phyloP scores from a whole-genome alignment of 2,329 filamentous ascomycete species.

The Ophiocordyceps camponoti-saundersi region DNA sequence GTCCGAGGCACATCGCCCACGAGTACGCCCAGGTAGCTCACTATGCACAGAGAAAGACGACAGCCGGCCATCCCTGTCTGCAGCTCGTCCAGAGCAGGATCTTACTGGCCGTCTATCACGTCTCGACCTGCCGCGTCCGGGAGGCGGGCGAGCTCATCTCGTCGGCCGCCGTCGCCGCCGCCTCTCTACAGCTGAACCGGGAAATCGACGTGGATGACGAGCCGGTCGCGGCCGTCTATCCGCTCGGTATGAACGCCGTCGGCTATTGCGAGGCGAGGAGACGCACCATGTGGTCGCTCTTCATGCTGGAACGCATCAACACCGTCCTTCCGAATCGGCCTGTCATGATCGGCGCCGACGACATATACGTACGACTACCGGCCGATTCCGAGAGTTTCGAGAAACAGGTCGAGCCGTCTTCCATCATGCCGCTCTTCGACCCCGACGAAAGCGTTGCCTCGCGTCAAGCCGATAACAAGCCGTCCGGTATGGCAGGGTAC shows the following conservation, averaged over 20 bases:
- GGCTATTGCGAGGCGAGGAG: conserved; percentile 50
- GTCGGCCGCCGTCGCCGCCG: conserved; percentile 41
- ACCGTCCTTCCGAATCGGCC: conserved; percentile 36
- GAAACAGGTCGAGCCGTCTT: conserved; percentile 32
- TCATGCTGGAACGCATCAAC: conserved; percentile 51
- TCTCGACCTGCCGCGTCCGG: conserved; percentile 39
- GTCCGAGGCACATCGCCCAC: conserved; percentile 17
- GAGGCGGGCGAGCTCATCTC: conserved; percentile 49
- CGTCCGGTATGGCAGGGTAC: conserved; percentile 37
- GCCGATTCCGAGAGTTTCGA: conserved; percentile 45
- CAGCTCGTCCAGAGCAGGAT: conserved; percentile 51
- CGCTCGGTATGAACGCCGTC: conserved; percentile 38
- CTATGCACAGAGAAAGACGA: conserved; percentile 25
- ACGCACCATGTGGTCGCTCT: conserved; percentile 56
- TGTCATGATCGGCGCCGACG: conserved; percentile 41
- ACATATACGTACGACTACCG: conserved; percentile 51
- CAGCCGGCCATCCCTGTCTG: conserved; percentile 18
- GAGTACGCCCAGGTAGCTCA: conserved; percentile 34
- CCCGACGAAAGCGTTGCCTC: conserved; percentile 16
- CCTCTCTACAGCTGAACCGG: conserved; percentile 43
- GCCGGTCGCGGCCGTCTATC: conserved; percentile 18
- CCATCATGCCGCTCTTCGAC: conserved; percentile 39
- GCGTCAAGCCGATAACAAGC: conserved; percentile 8
- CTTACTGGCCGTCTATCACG: conserved; percentile 49
- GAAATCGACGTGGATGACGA: conserved; percentile 32